These are phyloP conservation scores for Coelomomyces lativittatus DNA, from an alignment of 371 early-diverging fungal species.

Conservation along the genomic window DNA sequence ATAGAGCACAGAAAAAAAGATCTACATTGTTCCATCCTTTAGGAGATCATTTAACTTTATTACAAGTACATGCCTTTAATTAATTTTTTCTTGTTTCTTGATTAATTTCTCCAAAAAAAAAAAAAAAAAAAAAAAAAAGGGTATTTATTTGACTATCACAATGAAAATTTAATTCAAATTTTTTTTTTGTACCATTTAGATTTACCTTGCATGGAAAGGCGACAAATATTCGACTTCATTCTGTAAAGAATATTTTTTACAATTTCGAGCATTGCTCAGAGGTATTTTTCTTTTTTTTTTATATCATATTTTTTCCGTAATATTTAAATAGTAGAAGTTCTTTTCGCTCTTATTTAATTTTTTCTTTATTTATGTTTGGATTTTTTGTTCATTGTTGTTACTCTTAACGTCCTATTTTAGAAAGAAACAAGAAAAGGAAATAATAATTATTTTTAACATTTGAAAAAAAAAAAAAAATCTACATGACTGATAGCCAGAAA, in stretches of 20 bases:
- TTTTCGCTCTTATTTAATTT: no score
- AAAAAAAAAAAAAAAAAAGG: no score
- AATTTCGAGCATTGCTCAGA: conserved; percentile 2
- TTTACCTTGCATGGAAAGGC: conserved; percentile 7
- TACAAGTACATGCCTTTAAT: conserved; percentile 6
- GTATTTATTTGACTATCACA: no score
- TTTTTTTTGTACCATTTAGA: background rate
- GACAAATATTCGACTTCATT: background rate
- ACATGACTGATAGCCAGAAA: background rate
- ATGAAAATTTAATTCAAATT: background rate
- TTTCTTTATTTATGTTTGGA: no score
- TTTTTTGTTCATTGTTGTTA: no score
- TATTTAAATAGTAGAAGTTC: no score
- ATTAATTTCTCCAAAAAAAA: no score
- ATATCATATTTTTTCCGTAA: no score
- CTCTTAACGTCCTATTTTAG: no score
- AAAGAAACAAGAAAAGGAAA: background rate
- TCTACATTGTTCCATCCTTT: conserved; percentile 4
- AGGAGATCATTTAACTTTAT: conserved; percentile 27
- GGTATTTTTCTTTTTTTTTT: no score
- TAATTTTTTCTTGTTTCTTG: background rate
- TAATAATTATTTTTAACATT: background rate
- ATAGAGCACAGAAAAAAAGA: conserved; percentile 8
- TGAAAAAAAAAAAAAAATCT: background rate
- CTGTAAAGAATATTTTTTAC: conserved; percentile 4